Evolutionary conservation across 768 basidiomycete genomes (phyloP).

Genomic region (Podaxis rugospora): DNA sequence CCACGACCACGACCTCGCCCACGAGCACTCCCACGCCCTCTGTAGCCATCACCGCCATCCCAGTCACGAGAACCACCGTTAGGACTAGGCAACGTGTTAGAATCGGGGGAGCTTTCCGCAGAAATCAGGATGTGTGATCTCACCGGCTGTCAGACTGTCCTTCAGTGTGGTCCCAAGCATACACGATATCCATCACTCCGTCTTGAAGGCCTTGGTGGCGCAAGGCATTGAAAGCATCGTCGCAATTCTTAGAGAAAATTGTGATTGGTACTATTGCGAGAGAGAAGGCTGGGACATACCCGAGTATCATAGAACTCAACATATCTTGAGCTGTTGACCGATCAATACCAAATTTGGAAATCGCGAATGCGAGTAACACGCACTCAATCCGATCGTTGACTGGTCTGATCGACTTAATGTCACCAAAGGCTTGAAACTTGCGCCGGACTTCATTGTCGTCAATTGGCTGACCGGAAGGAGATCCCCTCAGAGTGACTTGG

Average conservation of each 20-base stretch:
- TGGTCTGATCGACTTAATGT: slow-evolving; percentile 76
- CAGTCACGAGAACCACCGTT: slow-evolving; percentile 43
- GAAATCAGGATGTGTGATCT: background rate
- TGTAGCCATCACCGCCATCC: slow-evolving; percentile 36
- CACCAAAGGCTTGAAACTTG: slow-evolving; percentile 86
- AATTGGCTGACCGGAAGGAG: slow-evolving; percentile 61
- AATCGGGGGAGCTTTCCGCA: background rate
- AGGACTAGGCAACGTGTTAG: slow-evolving; percentile 4
- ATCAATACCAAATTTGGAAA: slow-evolving; percentile 1
- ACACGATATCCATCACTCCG: slow-evolving; percentile 84
- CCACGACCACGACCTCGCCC: slow-evolving; percentile 40
- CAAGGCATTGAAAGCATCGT: slow-evolving; percentile 75
- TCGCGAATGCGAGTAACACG: slow-evolving; percentile 14
- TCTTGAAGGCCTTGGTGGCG: slow-evolving; percentile 77
- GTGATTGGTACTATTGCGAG: background rate
- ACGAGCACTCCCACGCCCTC: slow-evolving; percentile 33
- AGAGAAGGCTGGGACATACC: slow-evolving; percentile 35
- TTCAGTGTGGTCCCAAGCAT: slow-evolving; percentile 73
- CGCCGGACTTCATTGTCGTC: slow-evolving; percentile 84
- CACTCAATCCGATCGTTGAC: slow-evolving; percentile 63
- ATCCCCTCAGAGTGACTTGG: slow-evolving; percentile 71
- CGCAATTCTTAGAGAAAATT: slow-evolving; percentile 49
- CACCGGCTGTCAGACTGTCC: slow-evolving; percentile 26
- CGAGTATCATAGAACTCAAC: slow-evolving; percentile 94
- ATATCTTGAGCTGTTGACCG: slow-evolving; percentile 63